Evolutionary conservation across 208 protist genomes (phyloP), one percentile per base, ranked within the genome.

Genomic region (Trypanosomatidae sp.): DNA sequence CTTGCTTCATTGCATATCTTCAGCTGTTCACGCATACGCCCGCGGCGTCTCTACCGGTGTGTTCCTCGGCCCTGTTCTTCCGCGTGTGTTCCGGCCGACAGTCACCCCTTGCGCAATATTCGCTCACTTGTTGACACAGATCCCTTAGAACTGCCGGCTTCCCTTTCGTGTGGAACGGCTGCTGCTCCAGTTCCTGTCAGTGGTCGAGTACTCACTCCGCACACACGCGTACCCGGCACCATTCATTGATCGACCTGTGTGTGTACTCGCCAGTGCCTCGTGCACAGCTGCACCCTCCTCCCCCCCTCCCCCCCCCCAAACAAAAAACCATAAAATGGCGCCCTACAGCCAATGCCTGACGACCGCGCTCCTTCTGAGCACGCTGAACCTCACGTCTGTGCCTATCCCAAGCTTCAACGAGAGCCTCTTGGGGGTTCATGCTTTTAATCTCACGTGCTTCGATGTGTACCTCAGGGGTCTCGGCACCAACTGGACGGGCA

Each of bases 401-500:
- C 15, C 68, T 0, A 46, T 84, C 3, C 80, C 77, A 1, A 15
- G 33, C 22, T 80, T 92, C 33, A 71, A 80, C 25, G 41, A 72
- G 47, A 78, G 49, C 10, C 73, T 84, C 41, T 46, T 83, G 6
- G 47, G 71, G 0, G 74, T 71, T 0, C 69, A 74, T 62, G 47
- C 82, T 52, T 73, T 72, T 67, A 88, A 92, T 71, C 49, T 90
- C 17, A 79, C 67, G 6, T 92, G 84, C 66, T 41, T 9, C 7
- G 41, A 70, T 8, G 55, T 90, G 2, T 55, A 71, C 3, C 59
- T 80, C 44, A 25, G 49, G 28, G 28, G 64, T 7, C 46, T 64
- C 43, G 58, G 53, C 5, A 22, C 47, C 17, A 25, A 36, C 19
- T 80, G 70, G 69, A 25, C n/a, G 13, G 30, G 46, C 0, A 49